phyloP scores from a whole-genome alignment of 441 rosid species.

The Melianthus villosus region DNA sequence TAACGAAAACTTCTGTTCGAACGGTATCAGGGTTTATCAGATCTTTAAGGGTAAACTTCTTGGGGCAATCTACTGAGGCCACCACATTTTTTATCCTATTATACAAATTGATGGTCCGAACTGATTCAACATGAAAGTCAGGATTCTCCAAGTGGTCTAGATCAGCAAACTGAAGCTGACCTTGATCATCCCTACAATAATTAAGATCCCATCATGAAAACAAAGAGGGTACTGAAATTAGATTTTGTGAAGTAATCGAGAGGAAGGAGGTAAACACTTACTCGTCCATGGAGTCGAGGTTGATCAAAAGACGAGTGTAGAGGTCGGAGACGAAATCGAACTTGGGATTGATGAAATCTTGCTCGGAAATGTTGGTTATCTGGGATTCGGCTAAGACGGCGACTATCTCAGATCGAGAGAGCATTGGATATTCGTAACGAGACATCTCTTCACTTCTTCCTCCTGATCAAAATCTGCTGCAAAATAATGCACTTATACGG shows the following conservation, averaged over 20 bases:
- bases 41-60: constrained; percentile 41
- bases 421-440: constrained; percentile 41
- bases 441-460: constrained; percentile 27
- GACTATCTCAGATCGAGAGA: constrained; percentile 40
- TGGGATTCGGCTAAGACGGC: constrained; percentile 38
- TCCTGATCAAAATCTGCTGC: not conserved
- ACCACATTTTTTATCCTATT: constrained; percentile 32
- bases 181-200: constrained; percentile 43
- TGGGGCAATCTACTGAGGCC: constrained; percentile 30
- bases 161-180: constrained; percentile 51
- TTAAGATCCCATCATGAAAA: not conserved
- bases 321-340: constrained; percentile 39
- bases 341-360: constrained; percentile 41
- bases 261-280: constrained; percentile 2
- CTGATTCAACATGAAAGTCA: constrained; percentile 39
- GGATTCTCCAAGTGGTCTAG: constrained; percentile 74
- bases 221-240: not conserved
- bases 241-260: not conserved
- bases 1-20: constrained; percentile 47
- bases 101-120: constrained; percentile 28
- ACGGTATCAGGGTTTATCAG: constrained; percentile 37
- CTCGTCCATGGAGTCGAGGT: constrained; percentile 54
- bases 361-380: constrained; percentile 33
- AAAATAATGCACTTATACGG: too few species aligned
- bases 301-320: constrained; percentile 47